Percentiles rank a stretch among this genome's conserved stretches.
Conservation (phyloP, 2,329 filamentous ascomycete species). For the Fusarium acutatum region DNA sequence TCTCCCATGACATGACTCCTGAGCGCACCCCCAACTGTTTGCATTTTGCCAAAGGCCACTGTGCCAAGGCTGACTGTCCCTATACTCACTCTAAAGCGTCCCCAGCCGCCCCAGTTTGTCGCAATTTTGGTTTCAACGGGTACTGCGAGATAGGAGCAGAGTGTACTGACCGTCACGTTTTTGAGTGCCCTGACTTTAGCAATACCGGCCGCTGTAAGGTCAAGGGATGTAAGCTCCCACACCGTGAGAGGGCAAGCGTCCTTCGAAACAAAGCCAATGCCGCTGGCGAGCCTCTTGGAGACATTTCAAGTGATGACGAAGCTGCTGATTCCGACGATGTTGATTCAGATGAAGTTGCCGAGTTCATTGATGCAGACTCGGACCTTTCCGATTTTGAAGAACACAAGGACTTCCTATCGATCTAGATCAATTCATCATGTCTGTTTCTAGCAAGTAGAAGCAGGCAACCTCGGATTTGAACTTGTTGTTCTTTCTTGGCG, state of each 20-base stretch:
- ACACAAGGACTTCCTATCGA: slow-evolving; percentile 66
- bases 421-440: slow-evolving; percentile 40
- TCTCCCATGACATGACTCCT: slow-evolving; percentile 86
- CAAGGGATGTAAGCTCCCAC: slow-evolving; percentile 83
- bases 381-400: slow-evolving; percentile 64
- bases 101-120: slow-evolving; percentile 81
- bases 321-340: slow-evolving; percentile 78
- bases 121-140: slow-evolving; percentile 83
- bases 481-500: slow-evolving; percentile 29
- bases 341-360: slow-evolving; percentile 78
- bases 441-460: not conserved
- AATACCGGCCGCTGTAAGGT: slow-evolving; percentile 86
- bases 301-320: slow-evolving; percentile 82
- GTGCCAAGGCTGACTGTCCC: slow-evolving; percentile 84
- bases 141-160: slow-evolving; percentile 85
- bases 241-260: slow-evolving; percentile 86
- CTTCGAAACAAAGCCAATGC: slow-evolving; percentile 72
- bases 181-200: slow-evolving; percentile 95
- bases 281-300: slow-evolving; percentile 67
- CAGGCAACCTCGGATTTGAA: slow-evolving; percentile 1
- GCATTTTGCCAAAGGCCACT: slow-evolving; percentile 90
- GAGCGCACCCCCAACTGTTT: slow-evolving; percentile 88
- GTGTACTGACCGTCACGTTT: slow-evolving; percentile 85
- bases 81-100: slow-evolving; percentile 87
- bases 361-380: slow-evolving; percentile 67